Base-by-base conservation (phyloP, 2,329 filamentous ascomycete genomes). In the Talaromyces islandicus region DNA sequence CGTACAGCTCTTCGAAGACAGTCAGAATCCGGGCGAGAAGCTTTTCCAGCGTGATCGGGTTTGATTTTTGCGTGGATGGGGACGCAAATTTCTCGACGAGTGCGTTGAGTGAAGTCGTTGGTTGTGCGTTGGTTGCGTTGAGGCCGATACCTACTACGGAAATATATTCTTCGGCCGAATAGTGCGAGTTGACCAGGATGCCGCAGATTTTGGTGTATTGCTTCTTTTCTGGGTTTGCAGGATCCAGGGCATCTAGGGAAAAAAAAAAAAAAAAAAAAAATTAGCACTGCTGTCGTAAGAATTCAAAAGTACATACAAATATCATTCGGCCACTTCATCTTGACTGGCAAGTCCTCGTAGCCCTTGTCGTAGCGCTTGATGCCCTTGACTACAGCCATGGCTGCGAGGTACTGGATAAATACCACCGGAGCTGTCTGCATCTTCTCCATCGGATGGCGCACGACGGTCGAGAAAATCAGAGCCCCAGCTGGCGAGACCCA, bases 251-350 rank as follows among this genome's bases (percentile, higher is more conserved):
- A 69, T 91, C 85, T 85, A 60, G n/a, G 21, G 55, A 21, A 10
- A 2, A 9, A 14, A 25, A 56, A 21, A 10, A 2, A 9, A 14
- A 25, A n/a, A n/a, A 56, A 21, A 10, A 2, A 9, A 14, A 25
- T 59, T 7, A 56, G 53, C 48, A 21, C 9, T 46, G 9, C 3
- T 46, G n/a, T 43, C 41, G 55, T 7, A 54, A 52, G 38, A 30
- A 48, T 10, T 32, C 30, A 46, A 17, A 29, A 7, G 3, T 2
- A 75, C 81, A 73, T 75, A 87, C 86, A 93, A 58, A 99, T 90
- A 70, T 99, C 94, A 69, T 99, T 99, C 11, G 94, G 94, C 94
- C 94, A 99, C 74, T 99, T 99, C 32, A 99, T 77, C 71, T 90
- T 92, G 46, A 99, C 82, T 0, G 90, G 90, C 4, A 97, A 74